phyloP scores from a whole-genome alignment of 805 yeast genomes.

The Yamadazyma scolyti region DNA sequence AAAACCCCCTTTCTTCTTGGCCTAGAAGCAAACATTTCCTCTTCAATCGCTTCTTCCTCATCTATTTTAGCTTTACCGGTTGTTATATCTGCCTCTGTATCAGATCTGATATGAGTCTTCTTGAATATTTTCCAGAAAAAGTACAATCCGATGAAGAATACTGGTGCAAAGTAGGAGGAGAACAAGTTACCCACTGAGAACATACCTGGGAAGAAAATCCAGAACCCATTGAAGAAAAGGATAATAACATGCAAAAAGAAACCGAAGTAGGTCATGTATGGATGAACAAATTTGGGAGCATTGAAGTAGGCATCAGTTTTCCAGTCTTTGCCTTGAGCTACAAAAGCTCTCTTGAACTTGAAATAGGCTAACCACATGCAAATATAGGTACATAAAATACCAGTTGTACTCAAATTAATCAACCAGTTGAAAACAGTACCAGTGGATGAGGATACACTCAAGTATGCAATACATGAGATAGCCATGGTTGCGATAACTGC shows the following conservation, averaged over 20 bases:
- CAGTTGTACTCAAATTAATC: conserved; percentile 33
- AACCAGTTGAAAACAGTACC: conserved; percentile 33
- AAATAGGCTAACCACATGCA: conserved; percentile 30
- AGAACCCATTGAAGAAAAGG: conserved; percentile 38
- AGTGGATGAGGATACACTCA: conserved; percentile 24
- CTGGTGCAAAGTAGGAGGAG: conserved; percentile 37
- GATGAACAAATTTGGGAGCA: conserved; percentile 21
- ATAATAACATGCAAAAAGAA: conserved; percentile 18
- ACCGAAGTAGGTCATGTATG: conserved; percentile 24
- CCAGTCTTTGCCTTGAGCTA: conserved; percentile 22
- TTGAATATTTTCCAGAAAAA: conserved; percentile 30
- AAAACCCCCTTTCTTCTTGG: conserved; percentile 19
- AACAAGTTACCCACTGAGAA: conserved; percentile 30
- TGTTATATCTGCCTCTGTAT: conserved; percentile 29
- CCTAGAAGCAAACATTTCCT: conserved; percentile 14
- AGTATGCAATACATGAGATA: conserved; percentile 24
- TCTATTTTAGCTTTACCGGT: conserved; percentile 33
- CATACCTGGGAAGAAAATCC: conserved; percentile 37
- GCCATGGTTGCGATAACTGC: conserved; percentile 20
- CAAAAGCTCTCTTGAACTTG: conserved; percentile 25
- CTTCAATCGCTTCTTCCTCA: conserved; percentile 29
- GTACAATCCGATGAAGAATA: conserved; percentile 20
- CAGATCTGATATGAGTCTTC: conserved; percentile 27
- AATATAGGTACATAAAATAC: conserved; percentile 25
- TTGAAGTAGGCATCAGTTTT: conserved; percentile 14